These are phyloP conservation scores for Metschnikowia borealis DNA, from an alignment of 805 yeast genomes.

Conservation along the genomic window DNA sequence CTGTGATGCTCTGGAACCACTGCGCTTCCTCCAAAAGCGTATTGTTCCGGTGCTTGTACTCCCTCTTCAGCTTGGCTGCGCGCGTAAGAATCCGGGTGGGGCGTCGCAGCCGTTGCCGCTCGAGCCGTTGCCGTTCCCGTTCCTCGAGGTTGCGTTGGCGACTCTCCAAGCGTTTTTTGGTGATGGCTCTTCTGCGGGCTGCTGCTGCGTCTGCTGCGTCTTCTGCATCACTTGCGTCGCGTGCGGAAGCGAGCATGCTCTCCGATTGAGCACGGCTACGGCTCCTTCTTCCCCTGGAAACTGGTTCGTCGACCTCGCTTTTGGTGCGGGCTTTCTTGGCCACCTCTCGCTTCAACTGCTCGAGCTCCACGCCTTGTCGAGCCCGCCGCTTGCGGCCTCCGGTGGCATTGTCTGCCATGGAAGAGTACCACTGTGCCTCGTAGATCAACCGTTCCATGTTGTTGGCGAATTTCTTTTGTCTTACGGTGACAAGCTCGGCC, in stretches of 20 bases:
- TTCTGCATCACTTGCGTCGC: background rate
- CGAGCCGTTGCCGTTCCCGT: background rate
- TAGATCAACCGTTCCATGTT: constrained; percentile 31
- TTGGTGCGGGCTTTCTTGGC: constrained; percentile 3
- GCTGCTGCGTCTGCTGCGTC: background rate
- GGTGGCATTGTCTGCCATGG: constrained; percentile 17
- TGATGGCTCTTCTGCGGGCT: constrained; percentile 1
- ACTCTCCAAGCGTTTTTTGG: constrained; percentile 7
- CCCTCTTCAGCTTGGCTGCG: background rate
- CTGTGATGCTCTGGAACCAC: constrained; percentile 40
- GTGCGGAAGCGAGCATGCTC: background rate
- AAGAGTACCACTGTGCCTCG: constrained; percentile 38
- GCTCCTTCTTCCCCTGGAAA: too few relatives aligned
- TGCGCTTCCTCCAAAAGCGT: constrained; percentile 24
- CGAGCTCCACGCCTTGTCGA: constrained; percentile 15
- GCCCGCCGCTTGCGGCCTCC: constrained; percentile 15
- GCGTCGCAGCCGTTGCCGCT: constrained; percentile 4
- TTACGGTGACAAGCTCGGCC: constrained; percentile 21
- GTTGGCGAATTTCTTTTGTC: constrained; percentile 28
- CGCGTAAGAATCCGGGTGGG: constrained; percentile 4
- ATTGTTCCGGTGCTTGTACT: constrained; percentile 5
- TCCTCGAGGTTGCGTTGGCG: constrained; percentile 6
- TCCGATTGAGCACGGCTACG: too few relatives aligned
- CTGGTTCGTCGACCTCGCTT: background rate
- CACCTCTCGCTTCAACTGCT: constrained; percentile 10